Evolutionary conservation across 2,329 filamentous ascomycete genomes (phyloP).

Genomic region (Exophiala phaeomuriformis): DNA sequence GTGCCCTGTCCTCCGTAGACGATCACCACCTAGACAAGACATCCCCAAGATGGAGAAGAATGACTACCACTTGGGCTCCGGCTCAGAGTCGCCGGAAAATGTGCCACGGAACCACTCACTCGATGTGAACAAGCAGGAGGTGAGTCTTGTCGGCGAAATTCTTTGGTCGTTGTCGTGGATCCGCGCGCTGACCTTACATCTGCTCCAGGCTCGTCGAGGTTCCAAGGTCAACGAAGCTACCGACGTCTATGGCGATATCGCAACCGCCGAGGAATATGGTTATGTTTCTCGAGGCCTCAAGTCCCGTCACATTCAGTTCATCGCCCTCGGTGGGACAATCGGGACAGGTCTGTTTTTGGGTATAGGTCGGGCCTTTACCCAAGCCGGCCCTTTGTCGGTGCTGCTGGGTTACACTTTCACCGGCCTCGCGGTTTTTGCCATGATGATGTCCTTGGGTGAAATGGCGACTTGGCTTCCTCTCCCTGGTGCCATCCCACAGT

Average conservation of each 20-base stretch:
- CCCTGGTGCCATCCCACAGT: slow-evolving; percentile 37
- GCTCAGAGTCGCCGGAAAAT: slow-evolving; percentile 20
- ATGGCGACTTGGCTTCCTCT: slow-evolving; percentile 39
- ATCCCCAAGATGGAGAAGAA: slow-evolving; percentile 17
- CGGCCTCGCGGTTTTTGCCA: slow-evolving; percentile 25
- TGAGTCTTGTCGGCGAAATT: slow-evolving; percentile 2
- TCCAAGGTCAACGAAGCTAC: slow-evolving; percentile 39
- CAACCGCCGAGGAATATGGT: slow-evolving; percentile 37
- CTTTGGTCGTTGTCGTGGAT: neutral
- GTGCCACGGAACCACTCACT: neutral
- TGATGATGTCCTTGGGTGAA: slow-evolving; percentile 38
- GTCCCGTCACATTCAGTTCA: slow-evolving; percentile 36
- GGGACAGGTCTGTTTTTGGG: slow-evolving; percentile 35
- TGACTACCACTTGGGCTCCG: slow-evolving; percentile 10
- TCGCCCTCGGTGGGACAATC: slow-evolving; percentile 35
- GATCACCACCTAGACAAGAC: neutral
- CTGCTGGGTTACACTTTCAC: slow-evolving; percentile 35
- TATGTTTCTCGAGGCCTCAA: slow-evolving; percentile 34
- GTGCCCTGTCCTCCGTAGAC: neutral
- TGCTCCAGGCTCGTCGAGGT: slow-evolving; percentile 16
- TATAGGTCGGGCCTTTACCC: slow-evolving; percentile 33
- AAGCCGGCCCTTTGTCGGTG: slow-evolving; percentile 34
- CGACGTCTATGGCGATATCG: slow-evolving; percentile 47
- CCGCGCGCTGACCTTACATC: neutral
- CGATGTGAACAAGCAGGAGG: slow-evolving; percentile 20